Conservation (phyloP, 2,329 filamentous ascomycete species). For the Fusarium sp. region DNA sequence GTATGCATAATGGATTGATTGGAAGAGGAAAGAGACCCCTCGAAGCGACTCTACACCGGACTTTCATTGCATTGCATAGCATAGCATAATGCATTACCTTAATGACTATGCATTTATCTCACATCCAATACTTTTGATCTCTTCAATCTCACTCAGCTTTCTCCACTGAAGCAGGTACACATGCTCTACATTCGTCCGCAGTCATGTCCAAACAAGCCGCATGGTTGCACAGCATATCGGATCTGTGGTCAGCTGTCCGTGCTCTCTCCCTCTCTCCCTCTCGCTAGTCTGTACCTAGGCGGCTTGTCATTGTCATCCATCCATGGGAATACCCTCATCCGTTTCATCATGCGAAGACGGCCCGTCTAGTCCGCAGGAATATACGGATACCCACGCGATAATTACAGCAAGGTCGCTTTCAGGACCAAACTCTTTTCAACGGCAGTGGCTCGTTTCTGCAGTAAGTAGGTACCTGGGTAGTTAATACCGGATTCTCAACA, state of each 20-base stretch:
- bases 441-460: conserved; percentile 19
- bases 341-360: background rate
- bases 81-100: background rate
- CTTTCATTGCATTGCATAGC: background rate
- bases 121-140: conserved; percentile 24
- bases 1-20: background rate
- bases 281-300: conserved; percentile 2
- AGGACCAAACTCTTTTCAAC: conserved; percentile 16
- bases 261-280: background rate
- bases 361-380: conserved; percentile 28
- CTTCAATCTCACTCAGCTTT: conserved; percentile 14
- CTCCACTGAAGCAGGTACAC: conserved; percentile 28
- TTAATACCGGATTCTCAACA: conserved; percentile 9
- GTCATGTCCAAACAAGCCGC: conserved; percentile 27
- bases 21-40: conserved; percentile 11
- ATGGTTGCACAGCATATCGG: conserved; percentile 21
- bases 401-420: background rate
- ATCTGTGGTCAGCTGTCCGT: conserved; percentile 1
- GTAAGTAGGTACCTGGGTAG: background rate
- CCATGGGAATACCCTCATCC: conserved; percentile 2
- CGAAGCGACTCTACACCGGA: background rate
- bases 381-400: conserved; percentile 10
- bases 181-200: conserved; percentile 16
- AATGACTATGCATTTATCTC: conserved; percentile 21
- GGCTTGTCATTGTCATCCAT: background rate